Base-by-base conservation (phyloP, 345 rosid genomes). In the Limnanthes douglasii region DNA sequence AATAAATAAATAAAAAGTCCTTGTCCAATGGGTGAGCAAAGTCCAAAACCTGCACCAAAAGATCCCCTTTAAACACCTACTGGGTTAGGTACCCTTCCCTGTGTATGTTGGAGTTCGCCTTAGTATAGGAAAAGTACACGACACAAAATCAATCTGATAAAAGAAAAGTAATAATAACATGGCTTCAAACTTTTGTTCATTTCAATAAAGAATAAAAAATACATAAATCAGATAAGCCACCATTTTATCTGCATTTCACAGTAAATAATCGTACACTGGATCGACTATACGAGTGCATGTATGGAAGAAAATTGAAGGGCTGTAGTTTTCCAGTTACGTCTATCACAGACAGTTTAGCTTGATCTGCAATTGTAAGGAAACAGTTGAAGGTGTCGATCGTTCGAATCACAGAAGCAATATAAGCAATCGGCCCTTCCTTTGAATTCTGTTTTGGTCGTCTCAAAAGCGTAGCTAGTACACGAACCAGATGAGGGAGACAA, bases 401-500 rank as follows among this genome's bases (percentile, higher is more conserved):
- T 41, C 95, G 84, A 43, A 86, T 71, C n/a, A 78, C 90, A 0
- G 69, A 66, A 4, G 97, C 70, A 19, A 86, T 57, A 11, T 82
- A 82, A 14, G 86, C 86, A 29, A 73, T 65, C 0, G 59, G 64
- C 43, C 16, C 22, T 5, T 30, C 17, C 26, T 16, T 11, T 21
- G 41, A 21, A 53, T 15, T 19, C 24, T 52, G 22, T 21, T 59
- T 34, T 31, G 13, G 43, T 51, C 30, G 44, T 14, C 46, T 66
- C 60, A 82, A 39, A 28, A 82, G 75, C 48, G 65, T 50, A 39
- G 56, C 62, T 10, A 88, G 63, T 20, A 76, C 53, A 13, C 57
- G 64, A 50, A 78, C 63, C 15, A 88, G 71, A 60, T 78, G 59
- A 0, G 90, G 95, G 16, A 78, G 66, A 51, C 86, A 78, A 22